phyloP scores from a whole-genome alignment of 2,329 filamentous ascomycete genomes.

The Pseudogymnoascus sp. region DNA sequence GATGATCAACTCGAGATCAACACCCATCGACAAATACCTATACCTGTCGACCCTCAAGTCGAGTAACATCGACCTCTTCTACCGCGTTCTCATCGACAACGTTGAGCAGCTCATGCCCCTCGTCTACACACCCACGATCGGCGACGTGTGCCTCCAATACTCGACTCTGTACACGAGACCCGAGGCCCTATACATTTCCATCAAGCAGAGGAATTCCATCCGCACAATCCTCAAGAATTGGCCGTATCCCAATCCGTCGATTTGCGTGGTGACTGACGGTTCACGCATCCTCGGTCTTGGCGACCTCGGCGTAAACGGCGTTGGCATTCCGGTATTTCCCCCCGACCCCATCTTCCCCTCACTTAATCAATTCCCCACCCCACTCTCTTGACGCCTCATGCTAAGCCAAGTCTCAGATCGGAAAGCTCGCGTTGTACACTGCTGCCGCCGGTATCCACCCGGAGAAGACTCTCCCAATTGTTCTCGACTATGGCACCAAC shows the following conservation, averaged over 20 bases:
- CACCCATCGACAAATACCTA: constrained; percentile 73
- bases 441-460: constrained; percentile 93
- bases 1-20: constrained; percentile 64
- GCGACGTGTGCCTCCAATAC: constrained; percentile 94
- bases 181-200: constrained; percentile 93
- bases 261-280: constrained; percentile 94
- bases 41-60: constrained; percentile 72
- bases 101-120: constrained; percentile 72
- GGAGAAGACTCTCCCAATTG: constrained; percentile 69
- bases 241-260: constrained; percentile 84
- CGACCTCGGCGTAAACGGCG: constrained; percentile 92
- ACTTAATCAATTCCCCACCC: background rate
- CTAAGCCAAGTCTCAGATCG: constrained; percentile 49
- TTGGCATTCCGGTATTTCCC: constrained; percentile 79
- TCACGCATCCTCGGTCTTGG: constrained; percentile 88
- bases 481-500: constrained; percentile 60
- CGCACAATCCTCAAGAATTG: constrained; percentile 86
- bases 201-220: constrained; percentile 86
- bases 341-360: background rate
- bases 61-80: constrained; percentile 76
- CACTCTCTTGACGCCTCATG: background rate
- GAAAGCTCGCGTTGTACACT: constrained; percentile 92
- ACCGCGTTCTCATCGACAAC: constrained; percentile 73
- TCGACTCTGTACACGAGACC: constrained; percentile 92
- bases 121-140: constrained; percentile 85